Evolutionary conservation across 148 eudicot genomes (phyloP).

Genomic region (Fagopyrum tataricum): DNA sequence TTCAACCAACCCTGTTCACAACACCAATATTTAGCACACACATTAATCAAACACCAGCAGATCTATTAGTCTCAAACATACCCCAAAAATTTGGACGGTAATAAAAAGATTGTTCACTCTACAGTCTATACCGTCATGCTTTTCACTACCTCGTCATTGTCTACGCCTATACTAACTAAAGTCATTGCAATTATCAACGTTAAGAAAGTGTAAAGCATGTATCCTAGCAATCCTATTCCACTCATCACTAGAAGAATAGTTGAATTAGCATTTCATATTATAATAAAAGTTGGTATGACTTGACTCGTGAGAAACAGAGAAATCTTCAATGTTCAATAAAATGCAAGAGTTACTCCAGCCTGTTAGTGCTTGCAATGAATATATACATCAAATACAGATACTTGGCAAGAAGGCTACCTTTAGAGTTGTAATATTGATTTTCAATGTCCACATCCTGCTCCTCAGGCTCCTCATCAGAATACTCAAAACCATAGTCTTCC

Average conservation of each 20-base stretch:
- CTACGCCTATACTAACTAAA: background rate
- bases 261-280: background rate
- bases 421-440: slow-evolving; percentile 94
- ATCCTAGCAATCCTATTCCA: background rate
- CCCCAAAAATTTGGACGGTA: background rate
- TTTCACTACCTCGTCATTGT: background rate
- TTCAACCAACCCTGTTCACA: slow-evolving; percentile 68
- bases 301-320: background rate
- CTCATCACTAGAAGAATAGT: background rate
- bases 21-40: background rate
- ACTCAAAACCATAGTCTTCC: slow-evolving; percentile 98
- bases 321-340: background rate
- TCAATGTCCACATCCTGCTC: slow-evolving; percentile 96
- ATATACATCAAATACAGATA: background rate
- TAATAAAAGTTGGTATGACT: background rate
- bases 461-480: slow-evolving; percentile 92
- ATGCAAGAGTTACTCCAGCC: background rate
- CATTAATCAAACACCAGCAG: background rate
- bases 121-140: background rate
- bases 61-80: background rate
- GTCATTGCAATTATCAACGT: background rate
- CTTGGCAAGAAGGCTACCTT: slow-evolving; percentile 36
- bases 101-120: background rate
- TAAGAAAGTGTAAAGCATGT: background rate
- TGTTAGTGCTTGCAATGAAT: background rate